Evolutionary conservation across 139 green algal species (phyloP), one percentile per base, ranked within the genome.

Genomic region (Ettlia oleoabundans): DNA sequence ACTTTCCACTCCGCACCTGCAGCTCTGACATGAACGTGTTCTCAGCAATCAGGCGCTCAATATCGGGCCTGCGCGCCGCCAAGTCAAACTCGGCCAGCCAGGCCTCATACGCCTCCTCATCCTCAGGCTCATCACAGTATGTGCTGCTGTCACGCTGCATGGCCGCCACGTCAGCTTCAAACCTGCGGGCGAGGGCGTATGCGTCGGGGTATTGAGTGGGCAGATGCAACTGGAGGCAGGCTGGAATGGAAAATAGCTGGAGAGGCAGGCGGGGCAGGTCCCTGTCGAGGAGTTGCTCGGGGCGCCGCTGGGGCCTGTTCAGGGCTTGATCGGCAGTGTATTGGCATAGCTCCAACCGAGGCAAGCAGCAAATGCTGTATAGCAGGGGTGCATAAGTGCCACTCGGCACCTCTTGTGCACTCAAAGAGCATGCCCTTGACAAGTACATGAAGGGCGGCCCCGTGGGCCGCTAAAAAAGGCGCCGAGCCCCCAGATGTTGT

Each of bases 91-190:
- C 61, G 0, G 35, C 47, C 33, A 80, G 68, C 87, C 92, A 95
- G 4, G 74, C 72, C 1, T 52, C 85, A 80, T 88, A 98, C 22
- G 95, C 93, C 22, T 90, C 89, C 0, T 62, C 51, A 74, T 98
- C 95, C 47, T 94, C 94, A 3, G 96, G 96, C 86, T 99, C 96
- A 64, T 98, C 95, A 76, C 93, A 98, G 86, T 99, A 98, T 28
- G 96, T 98, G 68, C 53, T 81, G 83, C 89, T 95, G 88, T 98
- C 95, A 28, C 95, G 90, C 90, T 98, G 94, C 91, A 98, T 96
- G 13, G 92, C 90, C 10, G 78, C 82, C 30, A 95, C 88, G 82
- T 96, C 92, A 2, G 93, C 81, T 4, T 97, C 92, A 73, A 96
- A 93, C 21, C 93, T 80, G 73, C 63, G n/a, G 28, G 30, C 21